Evolutionary conservation across 1,284 basidiomycete genomes (phyloP).

Genomic region (Rhodotorula sp.): DNA sequence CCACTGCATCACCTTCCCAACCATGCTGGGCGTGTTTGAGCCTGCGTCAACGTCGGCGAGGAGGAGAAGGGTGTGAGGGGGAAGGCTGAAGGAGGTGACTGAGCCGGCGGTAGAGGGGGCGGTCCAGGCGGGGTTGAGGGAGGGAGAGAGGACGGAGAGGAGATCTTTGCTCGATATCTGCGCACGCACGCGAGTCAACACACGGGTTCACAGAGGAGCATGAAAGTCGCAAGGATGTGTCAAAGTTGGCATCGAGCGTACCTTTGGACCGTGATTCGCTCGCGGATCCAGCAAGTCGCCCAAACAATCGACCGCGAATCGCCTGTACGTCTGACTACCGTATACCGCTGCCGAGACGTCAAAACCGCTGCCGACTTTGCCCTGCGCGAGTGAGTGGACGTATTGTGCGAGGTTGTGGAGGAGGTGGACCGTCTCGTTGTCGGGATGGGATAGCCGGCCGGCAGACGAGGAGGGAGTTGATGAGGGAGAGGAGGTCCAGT

Average conservation of each 20-base stretch:
- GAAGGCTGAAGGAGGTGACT: constrained; percentile 69
- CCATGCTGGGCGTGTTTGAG: constrained; percentile 87
- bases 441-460: constrained; percentile 1
- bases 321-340: constrained; percentile 88
- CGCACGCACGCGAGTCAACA: too few species aligned
- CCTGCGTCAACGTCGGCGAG: constrained; percentile 91
- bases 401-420: constrained; percentile 95
- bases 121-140: constrained; percentile 64
- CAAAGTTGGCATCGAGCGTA: neutral
- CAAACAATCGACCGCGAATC: constrained; percentile 67
- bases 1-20: constrained; percentile 85
- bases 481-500: constrained; percentile 52
- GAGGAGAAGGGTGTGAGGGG: constrained; percentile 73
- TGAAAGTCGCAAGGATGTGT: neutral
- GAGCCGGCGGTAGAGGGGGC: constrained; percentile 49
- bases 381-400: constrained; percentile 93
- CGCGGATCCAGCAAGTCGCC: constrained; percentile 27
- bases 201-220: neutral
- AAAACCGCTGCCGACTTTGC: constrained; percentile 96
- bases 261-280: neutral
- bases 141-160: constrained; percentile 50
- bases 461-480: neutral
- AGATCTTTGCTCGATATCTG: constrained; percentile 16
- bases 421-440: constrained; percentile 57
- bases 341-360: constrained; percentile 93